Conservation (phyloP, 176 grass and related monocot genomes). For the Calamus simplicifolius region DNA sequence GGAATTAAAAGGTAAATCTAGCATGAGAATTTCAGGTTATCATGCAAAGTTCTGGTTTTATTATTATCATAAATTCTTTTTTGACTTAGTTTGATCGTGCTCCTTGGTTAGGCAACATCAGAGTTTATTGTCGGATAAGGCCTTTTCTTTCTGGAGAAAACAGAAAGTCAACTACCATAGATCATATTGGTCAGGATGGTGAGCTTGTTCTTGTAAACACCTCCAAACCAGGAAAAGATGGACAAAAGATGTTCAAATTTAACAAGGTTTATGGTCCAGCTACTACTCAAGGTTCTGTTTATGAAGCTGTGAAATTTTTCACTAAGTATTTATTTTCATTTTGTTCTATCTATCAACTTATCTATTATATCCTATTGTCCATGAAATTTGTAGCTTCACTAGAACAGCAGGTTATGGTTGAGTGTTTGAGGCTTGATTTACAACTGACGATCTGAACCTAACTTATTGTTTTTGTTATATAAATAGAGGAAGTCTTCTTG, state of each 20-base stretch:
- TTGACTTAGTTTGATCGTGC: too few relatives aligned
- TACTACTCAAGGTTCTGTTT: constrained; percentile 61
- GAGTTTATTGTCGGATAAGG: constrained; percentile 86
- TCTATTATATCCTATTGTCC: background rate
- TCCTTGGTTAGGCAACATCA: constrained; percentile 62
- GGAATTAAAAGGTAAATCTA: constrained; percentile 3
- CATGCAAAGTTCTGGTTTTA: too few relatives aligned
- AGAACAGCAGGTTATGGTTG: background rate
- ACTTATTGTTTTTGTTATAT: constrained; percentile 3
- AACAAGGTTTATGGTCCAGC: constrained; percentile 83
- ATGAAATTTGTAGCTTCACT: background rate
- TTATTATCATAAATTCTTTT: too few relatives aligned
- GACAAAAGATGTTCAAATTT: constrained; percentile 64
- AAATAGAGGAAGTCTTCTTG: constrained; percentile 65
- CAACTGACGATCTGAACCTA: background rate
- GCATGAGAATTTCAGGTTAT: too few relatives aligned
- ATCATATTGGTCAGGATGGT: constrained; percentile 59
- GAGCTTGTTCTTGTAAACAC: constrained; percentile 69
- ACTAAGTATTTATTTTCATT: background rate
- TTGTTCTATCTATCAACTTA: too few relatives aligned
- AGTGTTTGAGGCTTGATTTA: too few relatives aligned
- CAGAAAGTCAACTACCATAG: constrained; percentile 26
- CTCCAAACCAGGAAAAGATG: constrained; percentile 71
- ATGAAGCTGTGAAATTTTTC: background rate
- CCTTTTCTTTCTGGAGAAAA: constrained; percentile 67